Base-by-base conservation (phyloP, 2,329 filamentous ascomycete species). In the Pestalotiopsis sp. region DNA sequence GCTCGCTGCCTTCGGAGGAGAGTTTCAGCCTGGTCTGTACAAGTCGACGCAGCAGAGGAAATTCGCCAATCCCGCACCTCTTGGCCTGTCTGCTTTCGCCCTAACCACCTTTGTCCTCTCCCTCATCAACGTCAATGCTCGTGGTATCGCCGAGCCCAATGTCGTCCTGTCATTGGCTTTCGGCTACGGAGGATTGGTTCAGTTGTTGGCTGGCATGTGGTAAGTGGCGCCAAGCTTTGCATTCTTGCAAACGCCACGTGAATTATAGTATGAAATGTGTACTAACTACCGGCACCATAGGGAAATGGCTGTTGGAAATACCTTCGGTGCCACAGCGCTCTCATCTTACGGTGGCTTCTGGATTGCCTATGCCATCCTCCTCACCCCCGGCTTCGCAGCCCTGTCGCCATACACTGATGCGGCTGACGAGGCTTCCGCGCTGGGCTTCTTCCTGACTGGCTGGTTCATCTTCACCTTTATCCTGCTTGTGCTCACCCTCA, bases 241-340 rank as follows among this genome's bases (percentile, higher is more conserved):
- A 36, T 36, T 36, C 31, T 61, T 25, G n/a, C 45, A 23, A 23
- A 17, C 61, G 58, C 25, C 27, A 17, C n/a, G 7, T 27, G 27
- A 20, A 17, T 60, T 36, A 36, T 36, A 36, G 31, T 36, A 38
- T 41, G 17, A n/a, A 63, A 31, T 57, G 38, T 57, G 20, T 13
- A 45, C 25, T 36, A 64, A 23, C 14, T 23, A 56, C 12, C 20
- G 40, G 36, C 74, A 36, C 74, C 41, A 36, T 71, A 93, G 92
- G 92, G 93, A 95, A 83, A 93, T 95, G 89, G 92, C 92, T 45
- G 86, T 93, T n/a, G 93, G 92, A 68, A 95, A 95, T 85, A 95
- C 93, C 12, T 95, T 95, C 73, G 92, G 92, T 85, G 93, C 92
- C 66, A 95, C 92, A 27, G 92, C 93, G 23, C 83, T 95, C 68